Evolutionary conservation across 352 stramenopile genomes (phyloP).

Genomic region (Phytopythium kandeliae): DNA sequence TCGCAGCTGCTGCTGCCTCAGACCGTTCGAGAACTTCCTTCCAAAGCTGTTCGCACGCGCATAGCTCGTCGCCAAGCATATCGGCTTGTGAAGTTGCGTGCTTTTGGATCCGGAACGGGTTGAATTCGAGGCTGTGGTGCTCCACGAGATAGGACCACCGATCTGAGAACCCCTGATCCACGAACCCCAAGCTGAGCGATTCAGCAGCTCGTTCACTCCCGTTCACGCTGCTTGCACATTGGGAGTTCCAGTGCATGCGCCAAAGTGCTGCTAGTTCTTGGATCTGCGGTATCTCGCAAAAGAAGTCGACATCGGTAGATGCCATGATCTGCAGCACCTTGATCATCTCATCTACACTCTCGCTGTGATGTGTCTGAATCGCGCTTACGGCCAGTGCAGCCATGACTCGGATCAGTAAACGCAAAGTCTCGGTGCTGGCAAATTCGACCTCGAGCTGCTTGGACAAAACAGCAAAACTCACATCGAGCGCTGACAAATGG

Average conservation of each 20-base stretch:
- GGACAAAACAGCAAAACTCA: constrained; percentile 36
- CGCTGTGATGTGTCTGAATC: constrained; percentile 25
- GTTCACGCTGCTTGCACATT: constrained; percentile 6
- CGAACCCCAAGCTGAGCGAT: background rate
- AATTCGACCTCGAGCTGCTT: constrained; percentile 12
- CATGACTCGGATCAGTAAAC: constrained; percentile 44
- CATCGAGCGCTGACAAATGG: constrained; percentile 50
- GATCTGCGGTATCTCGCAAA: constrained; percentile 42
- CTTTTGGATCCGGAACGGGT: constrained; percentile 61
- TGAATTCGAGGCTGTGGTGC: constrained; percentile 50
- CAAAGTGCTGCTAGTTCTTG: constrained; percentile 59
- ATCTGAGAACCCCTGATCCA: background rate
- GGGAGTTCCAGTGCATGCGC: constrained; percentile 46
- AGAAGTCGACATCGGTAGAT: constrained; percentile 67
- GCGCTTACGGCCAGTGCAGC: constrained; percentile 38
- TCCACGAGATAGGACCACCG: constrained; percentile 42
- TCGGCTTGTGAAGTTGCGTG: constrained; percentile 42
- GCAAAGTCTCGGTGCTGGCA: constrained; percentile 19
- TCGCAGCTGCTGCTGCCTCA: constrained; percentile 19
- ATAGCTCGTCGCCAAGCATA: constrained; percentile 40
- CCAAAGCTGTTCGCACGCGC: constrained; percentile 49
- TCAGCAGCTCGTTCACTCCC: background rate
- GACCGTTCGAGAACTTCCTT: constrained; percentile 42
- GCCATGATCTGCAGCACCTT: constrained; percentile 79
- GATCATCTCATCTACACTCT: constrained; percentile 21